Conservation (phyloP, 352 stramenopile species). For the Phytophthora melonis region DNA sequence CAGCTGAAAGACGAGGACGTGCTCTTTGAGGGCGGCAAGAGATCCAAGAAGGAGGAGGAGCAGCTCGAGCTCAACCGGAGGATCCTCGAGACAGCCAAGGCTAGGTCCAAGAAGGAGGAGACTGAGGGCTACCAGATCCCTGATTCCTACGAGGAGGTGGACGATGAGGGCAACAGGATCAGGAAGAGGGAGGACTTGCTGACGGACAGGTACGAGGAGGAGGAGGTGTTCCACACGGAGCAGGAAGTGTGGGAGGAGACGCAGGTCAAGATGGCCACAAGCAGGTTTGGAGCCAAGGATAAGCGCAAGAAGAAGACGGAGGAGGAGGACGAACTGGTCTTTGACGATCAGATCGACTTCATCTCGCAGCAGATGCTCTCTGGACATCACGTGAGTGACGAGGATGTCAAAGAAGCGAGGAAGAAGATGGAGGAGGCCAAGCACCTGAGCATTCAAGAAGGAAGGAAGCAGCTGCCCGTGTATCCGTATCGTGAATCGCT, state of each 20-base stretch:
- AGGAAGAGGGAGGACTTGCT: conserved; percentile 93
- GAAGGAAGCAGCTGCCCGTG: conserved; percentile 96
- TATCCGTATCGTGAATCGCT: conserved; percentile 98
- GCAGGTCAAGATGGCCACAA: conserved; percentile 92
- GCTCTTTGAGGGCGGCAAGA: conserved; percentile 81
- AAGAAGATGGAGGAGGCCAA: conserved; percentile 81
- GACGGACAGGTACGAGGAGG: conserved; percentile 94
- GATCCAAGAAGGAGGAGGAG: conserved; percentile 79
- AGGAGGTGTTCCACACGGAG: conserved; percentile 95
- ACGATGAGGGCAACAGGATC: conserved; percentile 90
- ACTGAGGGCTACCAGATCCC: conserved; percentile 95
- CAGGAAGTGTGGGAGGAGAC: conserved; percentile 99
- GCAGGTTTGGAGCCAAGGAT: conserved; percentile 73
- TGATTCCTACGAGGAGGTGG: conserved; percentile 95
- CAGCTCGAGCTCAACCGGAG: conserved; percentile 87
- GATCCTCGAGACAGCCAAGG: conserved; percentile 92
- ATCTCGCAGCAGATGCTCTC: conserved; percentile 93
- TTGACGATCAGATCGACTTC: conserved; percentile 99
- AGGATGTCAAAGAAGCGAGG: conserved; percentile 76
- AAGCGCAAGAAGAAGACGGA: conserved; percentile 54
- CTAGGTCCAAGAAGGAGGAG: conserved; percentile 60
- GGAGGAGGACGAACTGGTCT: conserved; percentile 97
- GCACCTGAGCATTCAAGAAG: conserved; percentile 96
- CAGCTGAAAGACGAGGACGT: conserved; percentile 82
- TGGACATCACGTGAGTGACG: conserved; percentile 84